Evolutionary conservation across 2,329 filamentous ascomycete species (phyloP), one percentile per base, ranked within the genome.

Genomic region (Sphaerulina populicola): DNA sequence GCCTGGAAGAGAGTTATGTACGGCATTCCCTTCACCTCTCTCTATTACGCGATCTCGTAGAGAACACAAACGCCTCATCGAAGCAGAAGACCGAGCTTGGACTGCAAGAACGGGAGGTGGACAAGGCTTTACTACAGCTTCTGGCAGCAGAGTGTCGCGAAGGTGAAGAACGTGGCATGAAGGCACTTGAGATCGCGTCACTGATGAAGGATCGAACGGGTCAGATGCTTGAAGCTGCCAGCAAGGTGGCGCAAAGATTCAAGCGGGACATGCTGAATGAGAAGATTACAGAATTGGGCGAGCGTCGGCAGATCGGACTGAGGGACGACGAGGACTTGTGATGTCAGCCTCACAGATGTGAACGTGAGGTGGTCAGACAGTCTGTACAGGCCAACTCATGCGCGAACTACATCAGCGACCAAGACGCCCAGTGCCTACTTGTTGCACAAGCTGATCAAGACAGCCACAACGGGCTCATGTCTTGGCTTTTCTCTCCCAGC

Each of bases 141-240:
- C 75, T 98, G 64, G 90, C 88, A 2, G 74, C 85, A 6, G 93
- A 97, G 73, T 98, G 93, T 67, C 82, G 89, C 53, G 88, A 93
- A 59, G 88, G 89, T 40, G 93, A 98, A 68, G 90, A 97, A 57
- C 78, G 86, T 29, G 91, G 90, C 5, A 96, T 96, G 88, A 88
- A 91, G 60, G 91, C 91, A 0, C 74, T 98, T 33, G 94, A 98
- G 71, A 79, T 97, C 62, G 93, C 94, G 29, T 77, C 79, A 55
- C 74, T 98, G 63, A 86, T 98, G 83, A 79, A 79, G 40, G 90
- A 97, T 71, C 77, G 81, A 41, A 86, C 81, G 54, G 91, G 91
- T 14, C 84, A 86, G 67, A 96, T 96, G 87, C 70, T 95, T 52
- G 89, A 96, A 67, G 86, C 91, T 4, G 93, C 93, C 1, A 81